These are phyloP conservation scores for Talaromyces stipitatus DNA, from an alignment of 495 filamentous ascomycete species.

Conservation along the genomic window DNA sequence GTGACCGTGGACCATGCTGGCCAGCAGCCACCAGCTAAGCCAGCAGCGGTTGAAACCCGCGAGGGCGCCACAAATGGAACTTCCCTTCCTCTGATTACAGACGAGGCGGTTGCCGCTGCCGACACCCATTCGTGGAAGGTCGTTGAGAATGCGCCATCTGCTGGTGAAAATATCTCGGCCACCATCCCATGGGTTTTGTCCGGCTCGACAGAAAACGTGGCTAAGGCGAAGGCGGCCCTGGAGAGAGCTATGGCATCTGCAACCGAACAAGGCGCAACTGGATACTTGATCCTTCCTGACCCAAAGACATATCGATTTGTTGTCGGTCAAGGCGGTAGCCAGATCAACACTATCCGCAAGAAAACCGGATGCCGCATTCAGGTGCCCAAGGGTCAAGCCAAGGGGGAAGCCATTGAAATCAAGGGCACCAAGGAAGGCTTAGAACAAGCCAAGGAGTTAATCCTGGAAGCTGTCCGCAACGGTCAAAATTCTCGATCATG, in stretches of 20 bases:
- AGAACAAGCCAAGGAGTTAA: conserved; percentile 81
- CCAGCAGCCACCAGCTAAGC: conserved; percentile 61
- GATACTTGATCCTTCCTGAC: conserved; percentile 85
- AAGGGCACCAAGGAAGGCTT: conserved; percentile 69
- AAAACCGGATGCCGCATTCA: conserved; percentile 89
- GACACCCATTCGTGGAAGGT: conserved; percentile 75
- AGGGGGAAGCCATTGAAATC: conserved; percentile 81
- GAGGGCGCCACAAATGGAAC: conserved; percentile 37
- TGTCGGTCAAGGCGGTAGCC: conserved; percentile 79
- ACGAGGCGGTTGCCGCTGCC: conserved; percentile 54
- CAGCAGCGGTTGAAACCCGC: conserved; percentile 34
- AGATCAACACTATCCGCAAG: conserved; percentile 87
- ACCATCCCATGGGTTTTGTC: conserved; percentile 89
- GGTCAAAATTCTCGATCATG: conserved; percentile 12
- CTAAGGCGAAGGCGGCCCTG: conserved; percentile 67
- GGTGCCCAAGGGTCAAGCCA: conserved; percentile 73
- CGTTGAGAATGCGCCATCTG: conserved; percentile 46
- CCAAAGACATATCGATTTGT: conserved; percentile 84
- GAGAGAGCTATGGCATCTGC: conserved; percentile 64
- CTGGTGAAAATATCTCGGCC: conserved; percentile 32
- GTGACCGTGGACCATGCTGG: conserved; percentile 89
- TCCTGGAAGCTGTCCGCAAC: conserved; percentile 66
- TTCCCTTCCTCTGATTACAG: conserved; percentile 79
- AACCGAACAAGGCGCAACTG: conserved; percentile 60
- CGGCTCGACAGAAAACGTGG: conserved; percentile 65